Base-by-base conservation (phyloP, 768 basidiomycete species). In the Naematelia aurantialba region DNA sequence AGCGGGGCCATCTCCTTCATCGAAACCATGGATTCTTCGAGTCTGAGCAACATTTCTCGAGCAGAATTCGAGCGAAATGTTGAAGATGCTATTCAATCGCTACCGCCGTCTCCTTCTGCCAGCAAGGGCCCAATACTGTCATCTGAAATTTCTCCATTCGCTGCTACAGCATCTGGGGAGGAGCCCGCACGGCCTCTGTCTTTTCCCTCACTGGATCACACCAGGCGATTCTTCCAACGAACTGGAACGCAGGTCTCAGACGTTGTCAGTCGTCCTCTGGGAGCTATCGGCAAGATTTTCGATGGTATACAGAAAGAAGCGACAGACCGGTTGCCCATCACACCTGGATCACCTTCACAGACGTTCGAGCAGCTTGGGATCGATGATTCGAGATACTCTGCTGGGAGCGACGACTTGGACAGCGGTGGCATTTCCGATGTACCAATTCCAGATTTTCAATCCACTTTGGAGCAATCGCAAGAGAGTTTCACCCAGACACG, bases 1-100 rank as follows among this genome's bases (percentile, higher is more conserved):
- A 93, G 88, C 84, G 96, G 91, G 2, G 91, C 96, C 1, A 89
- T 98, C 31, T 89, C 90, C 0, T 99, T 97, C 75, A 92, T 99
- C 62, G 96, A 99, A 78, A 89, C 91, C 0, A 92, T 99, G 90
- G 96, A 98, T 74, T 89, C 93, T 59, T 87, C 91, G 0, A 89
- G 89, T 5, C 79, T 99, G 45, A 94, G 91, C n/a, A 87, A 89
- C 67, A 97, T 98, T 61, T 85, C 89, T 0, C 89, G 91, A 74
- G 87, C 88, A 45, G 91, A 97, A 62, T 99, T 99, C 59, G 96
- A 98, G 55, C 82, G 81, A 21, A 85, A 86, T 60, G 85, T 86
- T n/a, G 85, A 86, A 68, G 64, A 75, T 3, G 84, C 84, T 1
- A 84, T 86, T 22, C 81, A 82, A 59, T 78, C 81, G 8, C 77